phyloP scores from a whole-genome alignment of 2,329 filamentous ascomycete genomes.

The Colletotrichum sp. region DNA sequence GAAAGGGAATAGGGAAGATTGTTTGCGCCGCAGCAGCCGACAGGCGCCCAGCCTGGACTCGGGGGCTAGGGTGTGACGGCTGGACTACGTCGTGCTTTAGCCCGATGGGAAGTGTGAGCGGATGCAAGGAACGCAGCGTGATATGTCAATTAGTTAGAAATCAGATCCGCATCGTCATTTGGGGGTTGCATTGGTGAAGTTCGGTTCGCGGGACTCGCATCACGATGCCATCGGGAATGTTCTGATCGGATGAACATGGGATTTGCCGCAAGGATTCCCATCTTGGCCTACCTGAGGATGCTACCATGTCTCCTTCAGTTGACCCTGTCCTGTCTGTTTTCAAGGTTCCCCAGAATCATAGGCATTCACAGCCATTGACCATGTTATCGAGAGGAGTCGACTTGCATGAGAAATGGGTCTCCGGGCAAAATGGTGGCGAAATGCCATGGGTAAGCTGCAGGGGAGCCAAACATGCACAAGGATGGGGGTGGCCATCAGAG shows the following conservation, averaged over 20 bases:
- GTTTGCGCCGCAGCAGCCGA: neutral
- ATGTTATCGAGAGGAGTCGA: neutral
- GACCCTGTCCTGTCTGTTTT: neutral
- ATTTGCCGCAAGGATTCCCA: neutral
- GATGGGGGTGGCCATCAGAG: neutral
- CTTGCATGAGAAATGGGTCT: neutral
- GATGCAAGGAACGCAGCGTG: neutral
- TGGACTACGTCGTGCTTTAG: neutral
- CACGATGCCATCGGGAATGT: neutral
- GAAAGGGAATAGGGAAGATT: neutral
- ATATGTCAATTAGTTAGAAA: neutral
- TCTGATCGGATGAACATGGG: neutral
- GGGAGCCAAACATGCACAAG: neutral
- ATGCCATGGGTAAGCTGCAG: neutral
- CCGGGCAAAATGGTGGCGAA: neutral
- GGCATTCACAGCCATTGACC: neutral
- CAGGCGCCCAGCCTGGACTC: neutral
- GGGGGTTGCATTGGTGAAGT: neutral
- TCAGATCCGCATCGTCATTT: neutral
- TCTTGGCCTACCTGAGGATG: neutral
- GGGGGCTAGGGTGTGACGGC: neutral
- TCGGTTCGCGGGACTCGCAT: neutral
- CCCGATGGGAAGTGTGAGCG: neutral
- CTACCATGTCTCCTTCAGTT: neutral
- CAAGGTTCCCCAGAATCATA: neutral